Conservation (phyloP, 139 green algal genomes). For the Coccomyxa sp. region DNA sequence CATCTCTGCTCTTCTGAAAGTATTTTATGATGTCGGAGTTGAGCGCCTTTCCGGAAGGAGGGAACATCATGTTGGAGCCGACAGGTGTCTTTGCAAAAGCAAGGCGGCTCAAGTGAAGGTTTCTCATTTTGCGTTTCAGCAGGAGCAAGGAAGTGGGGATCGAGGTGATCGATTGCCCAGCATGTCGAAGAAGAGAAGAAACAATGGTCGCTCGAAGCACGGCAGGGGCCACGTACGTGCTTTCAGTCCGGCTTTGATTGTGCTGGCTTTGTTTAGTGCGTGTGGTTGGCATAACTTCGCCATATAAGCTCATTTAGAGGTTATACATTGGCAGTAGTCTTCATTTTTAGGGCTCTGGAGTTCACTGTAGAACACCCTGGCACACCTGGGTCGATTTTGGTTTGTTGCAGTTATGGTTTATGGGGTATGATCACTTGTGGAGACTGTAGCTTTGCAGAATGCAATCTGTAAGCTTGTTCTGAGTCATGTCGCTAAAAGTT, state of each 20-base stretch:
- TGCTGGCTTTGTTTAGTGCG: neutral
- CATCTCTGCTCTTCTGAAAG: too few relatives aligned
- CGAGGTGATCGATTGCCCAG: conserved; percentile 11
- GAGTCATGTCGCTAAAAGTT: too few relatives aligned
- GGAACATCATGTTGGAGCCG: neutral
- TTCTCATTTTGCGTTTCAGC: neutral
- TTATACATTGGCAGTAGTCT: too few relatives aligned
- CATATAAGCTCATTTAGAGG: neutral
- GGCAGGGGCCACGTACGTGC: conserved; percentile 39
- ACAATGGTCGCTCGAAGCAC: conserved; percentile 64
- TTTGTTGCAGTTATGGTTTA: neutral
- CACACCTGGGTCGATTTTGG: neutral
- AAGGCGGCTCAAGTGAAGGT: neutral
- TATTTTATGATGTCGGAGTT: too few relatives aligned
- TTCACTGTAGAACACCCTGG: neutral
- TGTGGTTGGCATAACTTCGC: neutral
- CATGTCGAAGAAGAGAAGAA: conserved; percentile 89
- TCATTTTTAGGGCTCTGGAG: neutral
- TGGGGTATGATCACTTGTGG: neutral
- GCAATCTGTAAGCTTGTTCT: too few relatives aligned
- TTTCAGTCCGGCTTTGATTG: neutral
- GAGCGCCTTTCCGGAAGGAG: neutral
- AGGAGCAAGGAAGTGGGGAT: neutral
- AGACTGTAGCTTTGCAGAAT: too few relatives aligned
- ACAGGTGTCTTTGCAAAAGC: neutral